These are phyloP conservation scores for Emericellopsis cladophorae DNA, from an alignment of 2,329 filamentous ascomycete genomes.

Conservation along the genomic window DNA sequence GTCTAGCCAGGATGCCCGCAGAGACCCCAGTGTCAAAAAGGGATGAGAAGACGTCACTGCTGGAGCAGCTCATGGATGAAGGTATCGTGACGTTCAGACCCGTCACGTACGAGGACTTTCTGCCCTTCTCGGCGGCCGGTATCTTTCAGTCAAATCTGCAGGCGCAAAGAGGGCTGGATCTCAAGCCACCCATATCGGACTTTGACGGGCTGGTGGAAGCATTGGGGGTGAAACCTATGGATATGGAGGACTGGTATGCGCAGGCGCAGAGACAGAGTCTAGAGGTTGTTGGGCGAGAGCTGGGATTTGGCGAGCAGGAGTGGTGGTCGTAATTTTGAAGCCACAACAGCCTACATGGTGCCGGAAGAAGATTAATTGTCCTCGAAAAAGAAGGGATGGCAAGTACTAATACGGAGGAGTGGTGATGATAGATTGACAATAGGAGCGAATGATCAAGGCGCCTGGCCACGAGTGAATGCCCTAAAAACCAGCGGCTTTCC, in stretches of 20 bases:
- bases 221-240: conserved; percentile 2
- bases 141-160: conserved; percentile 34
- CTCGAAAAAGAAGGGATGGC: no score
- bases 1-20: not conserved
- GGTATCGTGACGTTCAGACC: conserved; percentile 22
- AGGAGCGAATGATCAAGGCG: no score
- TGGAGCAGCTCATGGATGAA: conserved; percentile 15
- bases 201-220: conserved; percentile 6
- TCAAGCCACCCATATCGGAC: conserved; percentile 1
- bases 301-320: not conserved
- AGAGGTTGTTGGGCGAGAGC: not conserved
- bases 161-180: not conserved
- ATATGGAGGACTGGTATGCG: conserved; percentile 6
- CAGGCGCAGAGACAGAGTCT: conserved; percentile 2
- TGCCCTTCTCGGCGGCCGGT: conserved; percentile 37
- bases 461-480: no score
- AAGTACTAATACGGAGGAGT: no score
- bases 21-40: not conserved
- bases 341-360: no score
- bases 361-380: no score
- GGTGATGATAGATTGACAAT: no score
- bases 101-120: conserved; percentile 40
- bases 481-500: no score
- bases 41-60: conserved; percentile 5
- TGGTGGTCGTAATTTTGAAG: no score